phyloP scores from a whole-genome alignment of 257 asterid species.

The Verbena officinalis region DNA sequence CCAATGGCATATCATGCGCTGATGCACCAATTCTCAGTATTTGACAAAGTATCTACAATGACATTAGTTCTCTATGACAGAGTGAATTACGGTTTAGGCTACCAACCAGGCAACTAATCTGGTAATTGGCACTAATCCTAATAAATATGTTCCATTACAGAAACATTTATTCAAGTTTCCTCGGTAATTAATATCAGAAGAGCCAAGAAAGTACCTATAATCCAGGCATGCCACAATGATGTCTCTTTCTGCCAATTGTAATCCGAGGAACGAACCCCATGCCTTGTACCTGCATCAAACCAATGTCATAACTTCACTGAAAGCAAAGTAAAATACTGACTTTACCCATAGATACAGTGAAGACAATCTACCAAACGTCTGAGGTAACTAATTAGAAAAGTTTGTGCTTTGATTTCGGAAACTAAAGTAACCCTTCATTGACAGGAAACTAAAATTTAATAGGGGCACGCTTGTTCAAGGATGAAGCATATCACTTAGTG shows the following conservation, averaged over 20 bases:
- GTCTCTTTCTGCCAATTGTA: constrained; percentile 86
- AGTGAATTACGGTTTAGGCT: constrained; percentile 9
- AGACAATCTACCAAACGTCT: constrained; percentile 5
- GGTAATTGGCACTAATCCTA: constrained; percentile 16
- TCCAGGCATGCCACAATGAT: constrained; percentile 95
- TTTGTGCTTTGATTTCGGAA: constrained; percentile 17
- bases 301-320: constrained; percentile 8
- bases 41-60: neutral
- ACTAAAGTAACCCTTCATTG: neutral
- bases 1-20: too few relatives aligned
- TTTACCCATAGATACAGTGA: constrained; percentile 10
- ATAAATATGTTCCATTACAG: neutral
- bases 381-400: neutral
- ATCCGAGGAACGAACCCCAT: constrained; percentile 96
- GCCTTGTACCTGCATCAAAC: constrained; percentile 81
- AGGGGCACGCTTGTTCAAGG: constrained; percentile 8
- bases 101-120: constrained; percentile 21
- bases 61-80: constrained; percentile 9
- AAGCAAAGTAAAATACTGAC: constrained; percentile 1
- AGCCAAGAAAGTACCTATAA: constrained; percentile 75
- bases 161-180: constrained; percentile 5
- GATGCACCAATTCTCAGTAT: neutral
- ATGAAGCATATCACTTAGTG: neutral
- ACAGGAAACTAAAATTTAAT: constrained; percentile 2
- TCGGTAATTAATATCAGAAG: constrained; percentile 3